Evolutionary conservation across 2,329 filamentous ascomycete species (phyloP).

Genomic region (Mycosphaerella arachidis): DNA sequence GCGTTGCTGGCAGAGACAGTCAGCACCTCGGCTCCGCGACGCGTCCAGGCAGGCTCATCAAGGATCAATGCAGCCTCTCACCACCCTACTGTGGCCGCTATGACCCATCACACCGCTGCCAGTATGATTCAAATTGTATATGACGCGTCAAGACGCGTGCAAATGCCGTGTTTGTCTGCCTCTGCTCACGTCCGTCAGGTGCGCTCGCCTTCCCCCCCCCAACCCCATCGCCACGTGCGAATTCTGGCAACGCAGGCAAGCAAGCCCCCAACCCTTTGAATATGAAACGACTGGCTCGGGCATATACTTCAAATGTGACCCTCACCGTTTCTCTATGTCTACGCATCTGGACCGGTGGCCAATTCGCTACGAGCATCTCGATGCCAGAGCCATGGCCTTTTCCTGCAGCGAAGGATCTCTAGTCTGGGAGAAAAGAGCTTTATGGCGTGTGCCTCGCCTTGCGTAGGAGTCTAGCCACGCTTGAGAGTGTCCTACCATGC

Average conservation of each 20-base stretch:
- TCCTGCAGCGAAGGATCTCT: constrained; percentile 11
- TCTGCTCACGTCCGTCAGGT: neutral
- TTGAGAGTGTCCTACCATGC: constrained; percentile 34
- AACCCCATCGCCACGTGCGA: no score
- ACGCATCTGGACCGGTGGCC: neutral
- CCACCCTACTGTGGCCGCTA: no score
- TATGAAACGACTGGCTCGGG: no score
- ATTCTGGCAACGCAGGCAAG: no score
- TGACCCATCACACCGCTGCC: neutral
- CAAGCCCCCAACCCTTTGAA: no score
- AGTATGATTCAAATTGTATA: neutral
- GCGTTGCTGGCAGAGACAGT: neutral
- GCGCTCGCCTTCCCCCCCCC: neutral
- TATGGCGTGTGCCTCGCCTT: constrained; percentile 31
- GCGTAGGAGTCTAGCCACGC: constrained; percentile 35
- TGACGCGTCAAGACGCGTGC: neutral
- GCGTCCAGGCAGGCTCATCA: no score
- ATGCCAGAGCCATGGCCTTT: constrained; percentile 3
- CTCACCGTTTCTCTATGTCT: neutral
- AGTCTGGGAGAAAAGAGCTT: constrained; percentile 25
- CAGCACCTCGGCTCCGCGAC: neutral
- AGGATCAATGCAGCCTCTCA: no score
- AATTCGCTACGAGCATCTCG: constrained; percentile 6
- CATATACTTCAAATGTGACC: neutral
- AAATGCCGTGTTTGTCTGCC: neutral